Conservation (phyloP, 192 early-diverging fungal species). For the Coemansia sp. region DNA sequence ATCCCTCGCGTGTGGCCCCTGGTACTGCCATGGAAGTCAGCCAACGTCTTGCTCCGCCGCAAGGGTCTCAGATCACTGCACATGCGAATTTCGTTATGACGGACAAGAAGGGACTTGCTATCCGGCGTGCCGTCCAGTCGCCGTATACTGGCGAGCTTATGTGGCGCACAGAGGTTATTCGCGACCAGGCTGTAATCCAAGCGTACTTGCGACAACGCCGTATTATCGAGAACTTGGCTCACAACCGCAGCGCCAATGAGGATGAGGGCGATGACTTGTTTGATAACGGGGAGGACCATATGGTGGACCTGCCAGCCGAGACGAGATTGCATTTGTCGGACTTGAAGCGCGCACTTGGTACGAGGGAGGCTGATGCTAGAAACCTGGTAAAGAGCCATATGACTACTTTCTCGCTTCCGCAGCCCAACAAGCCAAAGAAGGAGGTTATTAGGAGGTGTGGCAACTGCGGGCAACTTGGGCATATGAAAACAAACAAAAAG, state of each 20-base stretch:
- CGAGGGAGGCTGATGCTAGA: too few species aligned
- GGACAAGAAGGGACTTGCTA: constrained; percentile 44
- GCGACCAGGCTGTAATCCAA: constrained; percentile 83
- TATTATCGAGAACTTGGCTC: constrained; percentile 69
- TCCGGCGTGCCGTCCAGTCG: constrained; percentile 49
- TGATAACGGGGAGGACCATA: constrained; percentile 2
- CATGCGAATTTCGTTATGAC: constrained; percentile 51
- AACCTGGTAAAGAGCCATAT: too few species aligned
- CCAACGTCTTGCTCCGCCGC: constrained; percentile 25
- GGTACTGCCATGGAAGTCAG: constrained; percentile 49
- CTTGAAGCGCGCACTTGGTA: too few species aligned
- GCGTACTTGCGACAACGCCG: constrained; percentile 87
- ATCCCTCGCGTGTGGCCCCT: constrained; percentile 23
- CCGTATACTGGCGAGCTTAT: constrained; percentile 66
- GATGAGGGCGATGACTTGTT: constrained; percentile 19
- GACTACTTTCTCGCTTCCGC: too few species aligned
- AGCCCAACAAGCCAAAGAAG: too few species aligned
- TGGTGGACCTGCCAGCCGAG: not conserved
- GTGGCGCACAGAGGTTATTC: constrained; percentile 80
- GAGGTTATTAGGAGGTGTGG: too few species aligned
- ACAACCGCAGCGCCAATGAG: constrained; percentile 17
- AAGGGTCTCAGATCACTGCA: constrained; percentile 21
- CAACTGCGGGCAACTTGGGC: constrained; percentile 64
- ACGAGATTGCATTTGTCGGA: too few species aligned
- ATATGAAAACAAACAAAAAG: constrained; percentile 59